phyloP scores from a whole-genome alignment of 257 asterid genomes.

The Sherardia arvensis region DNA sequence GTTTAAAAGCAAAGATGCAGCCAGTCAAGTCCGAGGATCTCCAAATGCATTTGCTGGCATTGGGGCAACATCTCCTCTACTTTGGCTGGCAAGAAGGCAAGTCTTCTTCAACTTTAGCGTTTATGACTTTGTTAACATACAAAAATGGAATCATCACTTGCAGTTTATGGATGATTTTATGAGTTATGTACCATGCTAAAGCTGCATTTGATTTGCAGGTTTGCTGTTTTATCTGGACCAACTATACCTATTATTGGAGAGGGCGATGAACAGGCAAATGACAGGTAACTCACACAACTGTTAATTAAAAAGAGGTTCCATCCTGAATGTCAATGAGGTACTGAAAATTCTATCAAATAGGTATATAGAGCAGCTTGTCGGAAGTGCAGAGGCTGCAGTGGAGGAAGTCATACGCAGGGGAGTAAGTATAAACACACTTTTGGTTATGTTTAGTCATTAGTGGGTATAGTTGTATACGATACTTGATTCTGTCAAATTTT shows the following conservation, averaged over 20 bases:
- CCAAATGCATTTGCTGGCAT: slow-evolving; percentile 98
- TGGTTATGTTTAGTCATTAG: neutral
- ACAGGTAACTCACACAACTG: slow-evolving; percentile 42
- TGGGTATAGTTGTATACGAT: neutral
- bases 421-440: slow-evolving; percentile 42
- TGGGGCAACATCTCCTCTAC: slow-evolving; percentile 88
- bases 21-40: slow-evolving; percentile 98
- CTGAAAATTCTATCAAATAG: slow-evolving; percentile 32
- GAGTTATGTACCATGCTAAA: slow-evolving; percentile 4
- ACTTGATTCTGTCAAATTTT: no score
- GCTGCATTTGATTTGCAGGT: slow-evolving; percentile 39
- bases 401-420: slow-evolving; percentile 91
- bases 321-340: slow-evolving; percentile 1
- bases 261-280: slow-evolving; percentile 98
- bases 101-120: slow-evolving; percentile 23
- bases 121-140: slow-evolving; percentile 6
- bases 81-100: slow-evolving; percentile 93
- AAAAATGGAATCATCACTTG: slow-evolving; percentile 7
- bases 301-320: neutral
- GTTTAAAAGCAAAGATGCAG: slow-evolving; percentile 96
- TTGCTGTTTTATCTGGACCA: slow-evolving; percentile 88
- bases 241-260: slow-evolving; percentile 97
- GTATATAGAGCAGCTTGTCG: slow-evolving; percentile 91
- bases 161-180: neutral
- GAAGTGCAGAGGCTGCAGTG: slow-evolving; percentile 97